Conservation (phyloP, 805 yeast genomes). For the Monosporozyma yasuniensis region DNA sequence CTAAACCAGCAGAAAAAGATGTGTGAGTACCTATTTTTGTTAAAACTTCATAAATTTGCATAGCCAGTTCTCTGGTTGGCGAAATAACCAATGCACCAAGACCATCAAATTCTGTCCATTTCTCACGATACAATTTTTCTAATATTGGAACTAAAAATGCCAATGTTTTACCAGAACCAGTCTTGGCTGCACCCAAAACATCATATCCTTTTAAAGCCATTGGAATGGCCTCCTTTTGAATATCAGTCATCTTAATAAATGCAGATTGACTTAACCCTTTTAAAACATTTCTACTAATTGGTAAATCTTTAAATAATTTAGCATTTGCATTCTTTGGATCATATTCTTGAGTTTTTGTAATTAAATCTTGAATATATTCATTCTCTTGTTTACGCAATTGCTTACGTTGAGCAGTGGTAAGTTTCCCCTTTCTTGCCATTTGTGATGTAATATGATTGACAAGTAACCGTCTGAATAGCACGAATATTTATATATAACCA, state of each 20-base stretch:
- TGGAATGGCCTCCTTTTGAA: slow-evolving; percentile 75
- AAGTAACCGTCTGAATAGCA: not conserved
- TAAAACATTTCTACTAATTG: slow-evolving; percentile 54
- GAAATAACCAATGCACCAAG: slow-evolving; percentile 83
- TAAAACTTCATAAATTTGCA: slow-evolving; percentile 82
- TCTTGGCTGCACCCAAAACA: slow-evolving; percentile 78
- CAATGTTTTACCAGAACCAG: slow-evolving; percentile 79
- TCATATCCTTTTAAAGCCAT: slow-evolving; percentile 69
- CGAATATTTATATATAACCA: not conserved
- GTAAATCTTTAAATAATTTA: slow-evolving; percentile 65
- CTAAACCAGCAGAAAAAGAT: slow-evolving; percentile 77
- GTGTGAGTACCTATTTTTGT: slow-evolving; percentile 70
- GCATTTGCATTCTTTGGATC: slow-evolving; percentile 36
- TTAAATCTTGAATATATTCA: slow-evolving; percentile 35
- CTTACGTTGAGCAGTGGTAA: slow-evolving; percentile 32
- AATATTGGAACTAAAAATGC: slow-evolving; percentile 78
- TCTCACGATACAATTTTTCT: slow-evolving; percentile 56
- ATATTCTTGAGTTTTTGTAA: slow-evolving; percentile 43
- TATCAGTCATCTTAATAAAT: slow-evolving; percentile 72
- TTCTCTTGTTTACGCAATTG: slow-evolving; percentile 31
- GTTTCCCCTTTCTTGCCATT: slow-evolving; percentile 33
- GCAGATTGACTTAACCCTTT: slow-evolving; percentile 73
- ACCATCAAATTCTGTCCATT: slow-evolving; percentile 79
- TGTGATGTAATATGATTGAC: not conserved
- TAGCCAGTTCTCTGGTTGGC: slow-evolving; percentile 86